phyloP scores from a whole-genome alignment of 208 protist genomes.

The Trypanosoma theileri region DNA sequence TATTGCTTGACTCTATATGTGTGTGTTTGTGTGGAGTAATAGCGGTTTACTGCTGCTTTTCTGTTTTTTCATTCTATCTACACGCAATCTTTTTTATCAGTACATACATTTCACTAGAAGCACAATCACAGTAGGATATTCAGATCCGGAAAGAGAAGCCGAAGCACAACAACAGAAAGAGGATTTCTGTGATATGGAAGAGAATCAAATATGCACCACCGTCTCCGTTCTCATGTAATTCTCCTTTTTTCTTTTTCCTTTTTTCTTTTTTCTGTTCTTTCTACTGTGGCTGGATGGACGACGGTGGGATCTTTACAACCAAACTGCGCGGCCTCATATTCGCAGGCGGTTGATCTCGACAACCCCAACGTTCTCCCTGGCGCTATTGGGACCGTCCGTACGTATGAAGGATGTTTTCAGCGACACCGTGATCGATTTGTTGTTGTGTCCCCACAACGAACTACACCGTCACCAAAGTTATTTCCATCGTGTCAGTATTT shows the following conservation, averaged over 20 bases:
- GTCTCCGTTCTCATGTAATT: no score
- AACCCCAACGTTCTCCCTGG: constrained; percentile 8
- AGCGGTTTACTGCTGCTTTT: no score
- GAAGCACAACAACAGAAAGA: no score
- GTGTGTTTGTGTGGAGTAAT: background rate
- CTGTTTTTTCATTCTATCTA: no score
- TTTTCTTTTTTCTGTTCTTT: background rate
- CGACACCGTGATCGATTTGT: constrained; percentile 16
- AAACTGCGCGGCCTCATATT: background rate
- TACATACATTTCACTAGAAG: no score
- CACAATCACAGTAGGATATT: no score
- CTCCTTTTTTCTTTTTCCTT: background rate
- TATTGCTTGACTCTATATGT: no score
- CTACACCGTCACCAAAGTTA: background rate
- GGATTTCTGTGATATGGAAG: no score
- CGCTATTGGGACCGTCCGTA: constrained; percentile 14
- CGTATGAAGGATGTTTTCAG: constrained; percentile 23
- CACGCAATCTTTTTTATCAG: no score
- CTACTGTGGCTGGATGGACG: no score
- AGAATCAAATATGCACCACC: no score
- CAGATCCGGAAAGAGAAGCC: no score
- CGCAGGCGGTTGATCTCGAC: background rate
- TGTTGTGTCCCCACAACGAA: constrained; percentile 5
- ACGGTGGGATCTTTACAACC: background rate
- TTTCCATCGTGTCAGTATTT: constrained; percentile 16